A percentile compares a stretch with the other conserved stretches of the same genome.
phyloP scores from a whole-genome alignment of 2,329 filamentous ascomycete species.

The Penicillium vulpinum region DNA sequence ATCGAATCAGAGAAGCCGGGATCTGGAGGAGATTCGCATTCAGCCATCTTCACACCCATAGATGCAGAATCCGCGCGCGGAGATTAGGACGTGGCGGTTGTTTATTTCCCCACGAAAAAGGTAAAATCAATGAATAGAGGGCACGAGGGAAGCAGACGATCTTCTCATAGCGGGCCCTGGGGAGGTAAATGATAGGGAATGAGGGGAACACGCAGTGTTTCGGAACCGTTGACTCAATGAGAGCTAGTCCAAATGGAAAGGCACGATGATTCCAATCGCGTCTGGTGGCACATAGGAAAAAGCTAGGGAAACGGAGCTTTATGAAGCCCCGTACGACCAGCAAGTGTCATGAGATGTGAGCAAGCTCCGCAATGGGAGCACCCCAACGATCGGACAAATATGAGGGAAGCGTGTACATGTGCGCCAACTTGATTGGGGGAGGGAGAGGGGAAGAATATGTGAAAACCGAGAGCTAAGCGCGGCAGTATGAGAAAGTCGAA shows the following conservation, averaged over 20 bases:
- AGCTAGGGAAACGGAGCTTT: slow-evolving; percentile 8
- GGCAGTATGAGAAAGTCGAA: slow-evolving; percentile 16
- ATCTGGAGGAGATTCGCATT: slow-evolving; percentile 29
- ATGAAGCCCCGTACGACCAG: slow-evolving; percentile 9
- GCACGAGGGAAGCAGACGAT: slow-evolving; percentile 8
- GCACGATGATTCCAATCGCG: slow-evolving; percentile 17
- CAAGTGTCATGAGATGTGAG: slow-evolving; percentile 21
- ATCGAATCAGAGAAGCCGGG: slow-evolving; percentile 15
- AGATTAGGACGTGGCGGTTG: neutral
- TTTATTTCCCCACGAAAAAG: slow-evolving; percentile 7
- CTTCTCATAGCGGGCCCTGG: slow-evolving; percentile 13
- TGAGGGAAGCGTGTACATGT: slow-evolving; percentile 14
- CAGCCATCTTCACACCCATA: slow-evolving; percentile 30
- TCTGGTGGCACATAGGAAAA: slow-evolving; percentile 17
- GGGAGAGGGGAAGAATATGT: neutral
- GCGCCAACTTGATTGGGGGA: slow-evolving; percentile 17
- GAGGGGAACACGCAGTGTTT: slow-evolving; percentile 4
- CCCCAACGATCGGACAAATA: slow-evolving; percentile 8
- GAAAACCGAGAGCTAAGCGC: slow-evolving; percentile 22
- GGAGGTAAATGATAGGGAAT: neutral
- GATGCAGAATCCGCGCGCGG: neutral
- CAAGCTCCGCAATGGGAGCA: slow-evolving; percentile 20
- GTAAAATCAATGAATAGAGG: slow-evolving; percentile 1
- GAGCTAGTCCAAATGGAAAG: slow-evolving; percentile 16
- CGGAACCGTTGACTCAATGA: slow-evolving; percentile 2